Evolutionary conservation across 345 rosid species (phyloP).

Genomic region (Gossypium ekmanianum): DNA sequence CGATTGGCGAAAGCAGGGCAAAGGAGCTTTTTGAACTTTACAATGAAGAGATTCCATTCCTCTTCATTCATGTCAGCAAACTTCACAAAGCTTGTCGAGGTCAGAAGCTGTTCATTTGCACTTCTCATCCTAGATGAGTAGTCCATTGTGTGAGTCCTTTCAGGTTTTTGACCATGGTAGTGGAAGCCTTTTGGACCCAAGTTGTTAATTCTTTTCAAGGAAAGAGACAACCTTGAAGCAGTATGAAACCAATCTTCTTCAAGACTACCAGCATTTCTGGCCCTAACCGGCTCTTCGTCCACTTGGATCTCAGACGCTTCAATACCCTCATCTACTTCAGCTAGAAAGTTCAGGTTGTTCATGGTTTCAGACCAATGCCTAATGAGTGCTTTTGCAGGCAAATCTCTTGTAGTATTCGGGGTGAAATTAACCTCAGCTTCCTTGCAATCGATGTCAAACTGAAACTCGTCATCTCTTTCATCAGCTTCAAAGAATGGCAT

Average conservation of each 20-base stretch:
- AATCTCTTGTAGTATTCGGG: constrained; percentile 47
- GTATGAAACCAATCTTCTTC: constrained; percentile 16
- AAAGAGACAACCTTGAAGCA: background rate
- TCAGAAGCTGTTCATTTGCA: constrained; percentile 83
- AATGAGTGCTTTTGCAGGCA: constrained; percentile 31
- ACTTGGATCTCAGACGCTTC: constrained; percentile 7
- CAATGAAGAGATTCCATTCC: constrained; percentile 74
- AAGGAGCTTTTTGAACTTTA: constrained; percentile 68
- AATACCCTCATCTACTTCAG: constrained; percentile 47
- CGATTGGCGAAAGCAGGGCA: constrained; percentile 63
- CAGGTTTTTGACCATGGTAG: constrained; percentile 5
- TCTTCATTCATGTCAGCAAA: constrained; percentile 77
- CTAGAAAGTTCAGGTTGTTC: constrained; percentile 41
- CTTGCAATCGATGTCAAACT: constrained; percentile 70
- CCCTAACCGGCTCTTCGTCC: too few relatives aligned
- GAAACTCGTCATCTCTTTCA: constrained; percentile 59
- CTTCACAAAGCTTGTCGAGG: constrained; percentile 68
- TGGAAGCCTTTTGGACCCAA: constrained; percentile 41
- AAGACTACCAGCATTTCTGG: constrained; percentile 30
- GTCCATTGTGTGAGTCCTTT: background rate
- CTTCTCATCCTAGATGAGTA: constrained; percentile 31
- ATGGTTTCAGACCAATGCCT: constrained; percentile 40
- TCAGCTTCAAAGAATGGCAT: constrained; percentile 48
- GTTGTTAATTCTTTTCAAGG: background rate
- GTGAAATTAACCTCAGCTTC: constrained; percentile 41